Percentiles rank a stretch among this genome's conserved stretches.
Conservation (phyloP, 2,329 filamentous ascomycete genomes). For the Exophiala mesophila region DNA sequence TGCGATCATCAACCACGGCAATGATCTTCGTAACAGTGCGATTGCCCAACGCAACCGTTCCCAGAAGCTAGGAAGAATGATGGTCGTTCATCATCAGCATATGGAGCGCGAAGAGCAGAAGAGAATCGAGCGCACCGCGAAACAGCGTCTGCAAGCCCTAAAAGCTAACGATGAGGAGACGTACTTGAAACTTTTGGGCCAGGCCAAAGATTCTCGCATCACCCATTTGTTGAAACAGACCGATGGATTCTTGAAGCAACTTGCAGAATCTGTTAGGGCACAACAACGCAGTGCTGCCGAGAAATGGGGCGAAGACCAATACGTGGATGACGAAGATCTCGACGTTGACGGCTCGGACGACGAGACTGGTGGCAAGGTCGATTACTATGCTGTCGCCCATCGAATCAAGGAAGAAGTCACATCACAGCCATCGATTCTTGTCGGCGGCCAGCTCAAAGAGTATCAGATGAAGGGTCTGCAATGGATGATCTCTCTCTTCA, state of each 20-base stretch:
- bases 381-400: constrained; percentile 98
- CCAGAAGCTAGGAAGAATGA: constrained; percentile 81
- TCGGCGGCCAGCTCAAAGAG: constrained; percentile 90
- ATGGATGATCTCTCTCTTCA: constrained; percentile 99
- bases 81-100: constrained; percentile 84
- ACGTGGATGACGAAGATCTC: constrained; percentile 52
- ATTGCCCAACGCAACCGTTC: constrained; percentile 66
- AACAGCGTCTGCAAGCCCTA: constrained; percentile 97
- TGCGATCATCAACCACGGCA: constrained; percentile 75
- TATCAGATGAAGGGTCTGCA: constrained; percentile 98
- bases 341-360: constrained; percentile 65
- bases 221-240: constrained; percentile 95
- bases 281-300: constrained; percentile 82
- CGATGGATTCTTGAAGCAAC: constrained; percentile 92
- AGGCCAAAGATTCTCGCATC: constrained; percentile 98
- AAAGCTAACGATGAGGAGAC: constrained; percentile 99
- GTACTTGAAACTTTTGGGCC: constrained; percentile 93
- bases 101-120: constrained; percentile 99
- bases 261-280: constrained; percentile 87
- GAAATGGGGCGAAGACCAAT: constrained; percentile 65
- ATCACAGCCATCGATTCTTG: constrained; percentile 75
- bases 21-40: constrained; percentile 68
- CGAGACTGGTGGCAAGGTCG: constrained; percentile 71
- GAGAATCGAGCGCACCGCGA: constrained; percentile 92
- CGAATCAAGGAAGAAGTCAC: constrained; percentile 89